phyloP scores from a whole-genome alignment of 176 grass and related monocot species.

The Triticum urartu region DNA sequence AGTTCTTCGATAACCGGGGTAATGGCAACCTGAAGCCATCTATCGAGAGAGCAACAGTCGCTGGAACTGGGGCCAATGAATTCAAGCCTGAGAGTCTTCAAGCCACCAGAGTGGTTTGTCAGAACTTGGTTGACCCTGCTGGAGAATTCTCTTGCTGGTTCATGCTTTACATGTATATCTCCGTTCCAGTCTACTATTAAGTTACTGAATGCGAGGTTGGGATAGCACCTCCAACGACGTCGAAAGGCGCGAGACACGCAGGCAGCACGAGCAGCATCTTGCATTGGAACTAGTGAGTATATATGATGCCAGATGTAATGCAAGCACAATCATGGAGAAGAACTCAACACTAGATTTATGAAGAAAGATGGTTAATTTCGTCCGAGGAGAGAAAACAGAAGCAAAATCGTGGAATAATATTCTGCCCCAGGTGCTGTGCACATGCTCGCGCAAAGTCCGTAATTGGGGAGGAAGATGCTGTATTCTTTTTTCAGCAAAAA shows the following conservation, averaged over 20 bases:
- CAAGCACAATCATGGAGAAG: neutral
- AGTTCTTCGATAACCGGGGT: neutral
- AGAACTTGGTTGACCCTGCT: neutral
- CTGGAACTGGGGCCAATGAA: neutral
- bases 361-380: neutral
- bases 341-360: neutral
- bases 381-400: neutral
- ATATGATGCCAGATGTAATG: neutral
- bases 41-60: neutral
- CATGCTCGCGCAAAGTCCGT: too few relatives aligned
- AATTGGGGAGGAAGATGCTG: neutral
- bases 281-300: neutral
- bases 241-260: neutral
- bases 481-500: neutral
- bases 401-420: neutral
- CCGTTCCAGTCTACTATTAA: neutral
- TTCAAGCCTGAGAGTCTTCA: neutral
- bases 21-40: neutral
- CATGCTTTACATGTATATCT: neutral
- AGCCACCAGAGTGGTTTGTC: neutral
- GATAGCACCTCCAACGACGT: neutral
- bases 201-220: neutral
- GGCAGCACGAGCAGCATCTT: neutral
- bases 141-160: neutral
- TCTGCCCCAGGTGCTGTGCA: too few relatives aligned